Evolutionary conservation across 1,284 basidiomycete species (phyloP), one percentile per base, ranked within the genome.

Genomic region (Moesziomyces aphidis): DNA sequence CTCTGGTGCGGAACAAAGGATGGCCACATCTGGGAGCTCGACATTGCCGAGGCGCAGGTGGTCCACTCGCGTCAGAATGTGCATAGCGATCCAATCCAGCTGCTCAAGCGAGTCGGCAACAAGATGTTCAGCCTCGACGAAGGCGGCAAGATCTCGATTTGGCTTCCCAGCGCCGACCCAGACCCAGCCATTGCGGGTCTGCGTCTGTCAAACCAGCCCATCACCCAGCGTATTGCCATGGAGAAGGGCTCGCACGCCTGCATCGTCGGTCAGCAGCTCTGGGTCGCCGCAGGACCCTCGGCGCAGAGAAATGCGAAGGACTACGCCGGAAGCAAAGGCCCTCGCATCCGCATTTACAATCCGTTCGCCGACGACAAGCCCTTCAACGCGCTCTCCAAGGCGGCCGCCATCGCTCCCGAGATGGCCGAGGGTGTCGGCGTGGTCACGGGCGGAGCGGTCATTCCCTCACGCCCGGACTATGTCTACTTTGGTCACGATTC

Each of bases 401-500:
- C 81, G 5, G 45, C 66, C 9, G 50, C 42, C 13, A 67, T 82
- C n/a, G 70, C 77, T 0, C 23, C 83, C 89, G 55, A 90, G 89
- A 4, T 87, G 84, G 23, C 90, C 9, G 66, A 92, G 75, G 87
- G 89, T 66, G 86, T 92, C 50, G 95, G 95, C 1, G 88, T 91
- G 0, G 92, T 97, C 15, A 93, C 92, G 0, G 90, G 90, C 28
- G 94, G 91, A 0, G 90, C 94, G 0, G 86, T 93, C 24, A 85
- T 98, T 6, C 91, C 93, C 0, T 88, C 90, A 0, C 86, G 89
- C 11, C 90, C 91, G 0, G 87, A 89, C 1, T 85, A 87, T 21
- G 91, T 93, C 31, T 98, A 91, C 79, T 87, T 99, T n/a, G 94
- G 93, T 0, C 96, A 99, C 79, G 95, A 98, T 84, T 94, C 92